Evolutionary conservation across 495 filamentous ascomycete genomes (phyloP), one percentile per base, ranked within the genome.

Genomic region (Pyrenula aspistea): DNA sequence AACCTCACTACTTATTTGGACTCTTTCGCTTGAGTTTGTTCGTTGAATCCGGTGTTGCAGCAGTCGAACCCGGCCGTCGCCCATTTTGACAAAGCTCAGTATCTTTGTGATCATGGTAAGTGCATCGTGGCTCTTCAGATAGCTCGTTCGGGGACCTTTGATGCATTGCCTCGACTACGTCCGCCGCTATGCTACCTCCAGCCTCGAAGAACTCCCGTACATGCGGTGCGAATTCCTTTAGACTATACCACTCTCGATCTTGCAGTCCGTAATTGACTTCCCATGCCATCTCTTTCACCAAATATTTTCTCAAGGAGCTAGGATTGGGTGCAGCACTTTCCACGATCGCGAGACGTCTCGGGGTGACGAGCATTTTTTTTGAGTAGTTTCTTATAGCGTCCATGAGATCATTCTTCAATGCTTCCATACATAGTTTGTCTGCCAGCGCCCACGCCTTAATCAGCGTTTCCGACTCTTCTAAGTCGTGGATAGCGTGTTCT

Each of bases 401-500:
- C 31, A 42, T 42, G 4, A 42, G 31, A 8, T 15, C 8, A 42
- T 42, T 42, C 31, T 42, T 42, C 8, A 42, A 15, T 15, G 4
- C 31, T 42, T 42, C 31, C 31, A 42, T 8, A 15, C 31, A 42
- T 8, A 42, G 15, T 15, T 42, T 42, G 15, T 42, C 31, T 42
- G 31, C 31, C 31, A 42, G 15, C 8, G 15, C 31, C 31, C 31
- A 42, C 4, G 31, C 15, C 31, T 42, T 4, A 8, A 42, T 15
- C 31, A 42, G 15, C 4, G 31, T 42, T 4, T 8, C 8, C 15
- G 31, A 8, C 10, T 53, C n/a, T n/a, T n/a, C n/a, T n/a, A n/a
- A n/a, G n/a, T n/a, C n/a, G n/a, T 58, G 52, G 2, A 58, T 58
- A 2, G 53, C 25, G 22, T 23, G 25, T 42, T 42, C 31, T 42